phyloP scores from a whole-genome alignment of 2,329 filamentous ascomycete species.

The Cercospora beticola region DNA sequence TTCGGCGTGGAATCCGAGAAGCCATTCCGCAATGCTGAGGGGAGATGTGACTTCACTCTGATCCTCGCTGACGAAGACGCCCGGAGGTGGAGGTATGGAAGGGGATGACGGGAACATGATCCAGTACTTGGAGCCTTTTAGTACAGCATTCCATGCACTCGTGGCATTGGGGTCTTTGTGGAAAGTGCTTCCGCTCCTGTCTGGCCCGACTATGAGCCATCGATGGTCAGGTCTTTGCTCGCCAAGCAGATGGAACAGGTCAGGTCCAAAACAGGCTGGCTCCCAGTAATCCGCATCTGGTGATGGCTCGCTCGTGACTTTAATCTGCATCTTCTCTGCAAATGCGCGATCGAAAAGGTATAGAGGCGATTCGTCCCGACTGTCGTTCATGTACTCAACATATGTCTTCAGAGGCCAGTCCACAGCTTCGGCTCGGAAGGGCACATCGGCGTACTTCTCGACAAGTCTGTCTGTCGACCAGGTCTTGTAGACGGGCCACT shows the following conservation, averaged over 20 bases:
- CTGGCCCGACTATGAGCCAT: conserved; percentile 89
- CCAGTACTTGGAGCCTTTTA: conserved; percentile 93
- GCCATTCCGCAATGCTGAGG: conserved; percentile 94
- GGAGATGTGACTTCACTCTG: conserved; percentile 92
- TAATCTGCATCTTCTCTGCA: conserved; percentile 77
- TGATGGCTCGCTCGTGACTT: conserved; percentile 45
- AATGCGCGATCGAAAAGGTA: conserved; percentile 91
- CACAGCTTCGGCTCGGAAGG: conserved; percentile 87
- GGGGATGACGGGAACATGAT: conserved; percentile 87
- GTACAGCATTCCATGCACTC: conserved; percentile 90
- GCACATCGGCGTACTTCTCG: conserved; percentile 61
- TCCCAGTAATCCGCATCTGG: conserved; percentile 67
- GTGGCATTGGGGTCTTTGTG: conserved; percentile 77
- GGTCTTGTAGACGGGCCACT: conserved; percentile 73
- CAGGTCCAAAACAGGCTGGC: conserved; percentile 80
- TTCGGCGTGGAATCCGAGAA: conserved; percentile 82
- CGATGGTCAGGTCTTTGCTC: conserved; percentile 78
- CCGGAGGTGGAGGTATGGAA: conserved; percentile 67
- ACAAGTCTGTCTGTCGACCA: conserved; percentile 74
- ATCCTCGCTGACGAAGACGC: conserved; percentile 85
- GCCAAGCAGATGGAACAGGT: conserved; percentile 78
- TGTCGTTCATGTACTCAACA: conserved; percentile 75
- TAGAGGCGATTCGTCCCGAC: conserved; percentile 71
- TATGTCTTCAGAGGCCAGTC: conserved; percentile 88
- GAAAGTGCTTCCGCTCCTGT: conserved; percentile 81